A percentile compares a stretch with the other conserved stretches of the same genome.
phyloP scores from a whole-genome alignment of 768 basidiomycete species.

The Epithele typhae region DNA sequence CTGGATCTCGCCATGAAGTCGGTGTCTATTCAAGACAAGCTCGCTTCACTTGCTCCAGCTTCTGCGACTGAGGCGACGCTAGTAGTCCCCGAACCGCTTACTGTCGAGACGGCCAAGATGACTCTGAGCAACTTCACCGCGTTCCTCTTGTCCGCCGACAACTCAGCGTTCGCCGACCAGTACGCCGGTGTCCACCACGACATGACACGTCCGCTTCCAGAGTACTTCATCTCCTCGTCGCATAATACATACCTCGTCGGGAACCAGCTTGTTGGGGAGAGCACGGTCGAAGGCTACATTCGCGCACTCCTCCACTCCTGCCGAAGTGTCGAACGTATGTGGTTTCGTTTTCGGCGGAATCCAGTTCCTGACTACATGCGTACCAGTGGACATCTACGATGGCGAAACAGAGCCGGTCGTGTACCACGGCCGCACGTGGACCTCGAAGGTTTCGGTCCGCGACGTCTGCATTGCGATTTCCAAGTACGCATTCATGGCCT shows the following conservation, averaged over 20 bases:
- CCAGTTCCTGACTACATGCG: neutral
- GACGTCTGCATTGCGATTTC: constrained; percentile 80
- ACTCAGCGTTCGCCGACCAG: constrained; percentile 53
- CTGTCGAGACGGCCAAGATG: constrained; percentile 29
- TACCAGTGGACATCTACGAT: constrained; percentile 88
- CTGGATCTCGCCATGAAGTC: constrained; percentile 24
- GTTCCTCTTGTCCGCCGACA: constrained; percentile 80
- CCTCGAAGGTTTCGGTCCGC: constrained; percentile 74
- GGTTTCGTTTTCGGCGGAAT: neutral
- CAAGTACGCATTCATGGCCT: constrained; percentile 87
- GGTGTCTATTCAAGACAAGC: constrained; percentile 7
- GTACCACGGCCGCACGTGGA: constrained; percentile 87
- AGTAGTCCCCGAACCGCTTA: constrained; percentile 6
- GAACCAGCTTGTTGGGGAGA: constrained; percentile 81
- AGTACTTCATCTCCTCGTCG: constrained; percentile 86
- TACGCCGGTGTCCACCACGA: constrained; percentile 62
- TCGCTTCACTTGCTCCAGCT: constrained; percentile 3
- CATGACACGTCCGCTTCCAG: constrained; percentile 83
- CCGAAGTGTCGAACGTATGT: constrained; percentile 89
- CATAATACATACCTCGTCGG: constrained; percentile 94
- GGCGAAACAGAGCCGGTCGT: constrained; percentile 82
- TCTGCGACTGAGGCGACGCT: constrained; percentile 5
- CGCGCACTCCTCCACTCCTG: constrained; percentile 85
- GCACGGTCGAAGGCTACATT: constrained; percentile 91
- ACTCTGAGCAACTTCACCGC: constrained; percentile 64